A percentile compares a stretch with the other conserved stretches of the same genome.
Evolutionary conservation across 2,329 filamentous ascomycete genomes (phyloP).

Genomic region (Fusarium sp.): DNA sequence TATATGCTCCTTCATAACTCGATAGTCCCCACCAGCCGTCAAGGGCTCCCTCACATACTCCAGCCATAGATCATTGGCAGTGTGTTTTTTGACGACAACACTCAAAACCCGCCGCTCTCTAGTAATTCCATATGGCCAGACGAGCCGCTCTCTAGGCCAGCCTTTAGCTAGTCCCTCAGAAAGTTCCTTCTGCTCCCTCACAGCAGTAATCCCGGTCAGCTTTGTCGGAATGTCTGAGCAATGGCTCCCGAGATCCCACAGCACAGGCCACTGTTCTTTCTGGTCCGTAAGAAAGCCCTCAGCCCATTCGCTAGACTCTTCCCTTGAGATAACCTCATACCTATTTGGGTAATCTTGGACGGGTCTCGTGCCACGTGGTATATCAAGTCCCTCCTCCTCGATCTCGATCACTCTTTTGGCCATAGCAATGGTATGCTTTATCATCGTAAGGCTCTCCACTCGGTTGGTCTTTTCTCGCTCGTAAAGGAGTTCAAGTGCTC

Average conservation of each 20-base stretch:
- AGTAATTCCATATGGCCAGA: background rate
- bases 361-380: background rate
- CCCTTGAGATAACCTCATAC: background rate
- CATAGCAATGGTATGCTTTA: background rate
- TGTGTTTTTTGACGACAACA: background rate
- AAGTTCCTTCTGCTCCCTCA: background rate
- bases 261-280: background rate
- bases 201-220: background rate
- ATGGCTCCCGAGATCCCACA: background rate
- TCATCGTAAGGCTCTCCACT: background rate
- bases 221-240: fast-evolving
- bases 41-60: background rate
- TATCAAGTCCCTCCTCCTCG: background rate
- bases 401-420: background rate
- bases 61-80: background rate
- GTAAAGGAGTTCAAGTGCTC: background rate
- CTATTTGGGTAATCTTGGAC: background rate
- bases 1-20: background rate
- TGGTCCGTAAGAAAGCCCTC: background rate
- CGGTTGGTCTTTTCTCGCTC: background rate
- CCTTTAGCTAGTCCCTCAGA: background rate
- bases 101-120: background rate
- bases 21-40: background rate
- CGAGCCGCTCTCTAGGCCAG: background rate
- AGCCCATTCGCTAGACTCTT: background rate